phyloP scores from a whole-genome alignment of 495 filamentous ascomycete species.

The Achaetomiella virescens region DNA sequence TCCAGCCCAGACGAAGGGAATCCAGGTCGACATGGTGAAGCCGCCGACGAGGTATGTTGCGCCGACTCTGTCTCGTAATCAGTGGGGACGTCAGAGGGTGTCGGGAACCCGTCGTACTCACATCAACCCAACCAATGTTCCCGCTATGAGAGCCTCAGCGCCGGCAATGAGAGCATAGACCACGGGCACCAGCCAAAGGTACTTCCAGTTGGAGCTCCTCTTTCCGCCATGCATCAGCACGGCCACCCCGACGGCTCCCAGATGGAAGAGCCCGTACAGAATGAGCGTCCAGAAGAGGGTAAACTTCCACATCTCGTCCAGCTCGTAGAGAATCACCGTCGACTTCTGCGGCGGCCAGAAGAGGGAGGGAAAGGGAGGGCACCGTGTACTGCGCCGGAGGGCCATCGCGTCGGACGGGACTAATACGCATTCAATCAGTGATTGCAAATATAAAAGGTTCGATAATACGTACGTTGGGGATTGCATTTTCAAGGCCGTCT shows the following conservation, averaged over 20 bases:
- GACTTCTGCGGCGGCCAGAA: slow-evolving; percentile 59
- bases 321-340: slow-evolving; percentile 67
- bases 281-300: slow-evolving; percentile 86
- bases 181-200: slow-evolving; percentile 70
- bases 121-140: slow-evolving; percentile 85
- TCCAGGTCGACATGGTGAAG: slow-evolving; percentile 95
- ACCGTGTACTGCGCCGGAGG: slow-evolving; percentile 61
- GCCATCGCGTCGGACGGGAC: slow-evolving; percentile 29
- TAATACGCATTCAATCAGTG: not conserved
- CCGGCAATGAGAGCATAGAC: slow-evolving; percentile 69
- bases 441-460: not conserved
- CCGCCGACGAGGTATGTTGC: slow-evolving; percentile 81
- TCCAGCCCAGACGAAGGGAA: slow-evolving; percentile 89
- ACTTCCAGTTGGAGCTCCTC: slow-evolving; percentile 56
- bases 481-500: slow-evolving; percentile 8
- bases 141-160: slow-evolving; percentile 76
- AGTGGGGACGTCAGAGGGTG: slow-evolving; percentile 10
- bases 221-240: slow-evolving; percentile 61
- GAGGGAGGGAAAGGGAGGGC: slow-evolving; percentile 80
- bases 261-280: slow-evolving; percentile 59
- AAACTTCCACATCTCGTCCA: slow-evolving; percentile 81
- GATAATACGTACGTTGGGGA: slow-evolving; percentile 12
- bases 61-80: slow-evolving; percentile 56
- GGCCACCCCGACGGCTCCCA: slow-evolving; percentile 65
- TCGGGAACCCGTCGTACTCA: slow-evolving; percentile 50